These are phyloP conservation scores for Colletotrichum orchidophilum DNA, from an alignment of 2,329 filamentous ascomycete species.

Conservation along the genomic window DNA sequence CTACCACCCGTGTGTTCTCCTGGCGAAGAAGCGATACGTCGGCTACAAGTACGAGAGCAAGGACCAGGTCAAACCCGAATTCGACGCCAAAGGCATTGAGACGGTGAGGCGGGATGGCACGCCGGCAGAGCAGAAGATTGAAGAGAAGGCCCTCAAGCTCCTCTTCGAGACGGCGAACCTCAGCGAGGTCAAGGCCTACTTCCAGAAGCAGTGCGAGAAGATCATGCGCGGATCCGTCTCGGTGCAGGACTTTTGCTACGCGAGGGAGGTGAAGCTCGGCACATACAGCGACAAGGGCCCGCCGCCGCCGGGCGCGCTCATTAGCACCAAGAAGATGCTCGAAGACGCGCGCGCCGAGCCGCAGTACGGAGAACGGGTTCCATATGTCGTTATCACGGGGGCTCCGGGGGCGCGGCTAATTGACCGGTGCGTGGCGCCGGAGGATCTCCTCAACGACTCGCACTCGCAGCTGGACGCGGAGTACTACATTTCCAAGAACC, in stretches of 20 bases:
- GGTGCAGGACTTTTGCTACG: slow-evolving; percentile 96
- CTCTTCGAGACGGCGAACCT: slow-evolving; percentile 92
- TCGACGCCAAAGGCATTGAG: slow-evolving; percentile 98
- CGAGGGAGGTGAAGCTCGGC: slow-evolving; percentile 88
- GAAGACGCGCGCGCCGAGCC: slow-evolving; percentile 87
- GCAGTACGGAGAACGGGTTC: slow-evolving; percentile 93
- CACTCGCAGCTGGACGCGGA: slow-evolving; percentile 88
- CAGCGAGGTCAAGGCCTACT: slow-evolving; percentile 88
- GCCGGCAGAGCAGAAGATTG: slow-evolving; percentile 94
- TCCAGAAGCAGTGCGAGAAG: slow-evolving; percentile 88
- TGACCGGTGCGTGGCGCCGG: slow-evolving; percentile 90
- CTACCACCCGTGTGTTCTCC: slow-evolving; percentile 91
- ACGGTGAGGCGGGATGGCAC: slow-evolving; percentile 95
- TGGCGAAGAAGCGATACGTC: slow-evolving; percentile 98
- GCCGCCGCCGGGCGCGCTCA: slow-evolving; percentile 86
- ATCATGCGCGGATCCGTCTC: slow-evolving; percentile 91
- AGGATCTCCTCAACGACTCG: slow-evolving; percentile 79
- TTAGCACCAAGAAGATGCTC: slow-evolving; percentile 87
- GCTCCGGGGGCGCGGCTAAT: slow-evolving; percentile 86
- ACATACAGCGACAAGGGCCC: slow-evolving; percentile 85
- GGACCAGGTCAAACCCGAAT: slow-evolving; percentile 81
- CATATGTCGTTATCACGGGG: slow-evolving; percentile 92
- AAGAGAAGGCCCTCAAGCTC: slow-evolving; percentile 88
- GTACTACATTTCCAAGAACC: slow-evolving; percentile 96
- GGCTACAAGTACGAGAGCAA: slow-evolving; percentile 94